A percentile compares a stretch with the other conserved stretches of the same genome.
phyloP scores from a whole-genome alignment of 176 grass and related monocot genomes.

The Pontederia crassipes region DNA sequence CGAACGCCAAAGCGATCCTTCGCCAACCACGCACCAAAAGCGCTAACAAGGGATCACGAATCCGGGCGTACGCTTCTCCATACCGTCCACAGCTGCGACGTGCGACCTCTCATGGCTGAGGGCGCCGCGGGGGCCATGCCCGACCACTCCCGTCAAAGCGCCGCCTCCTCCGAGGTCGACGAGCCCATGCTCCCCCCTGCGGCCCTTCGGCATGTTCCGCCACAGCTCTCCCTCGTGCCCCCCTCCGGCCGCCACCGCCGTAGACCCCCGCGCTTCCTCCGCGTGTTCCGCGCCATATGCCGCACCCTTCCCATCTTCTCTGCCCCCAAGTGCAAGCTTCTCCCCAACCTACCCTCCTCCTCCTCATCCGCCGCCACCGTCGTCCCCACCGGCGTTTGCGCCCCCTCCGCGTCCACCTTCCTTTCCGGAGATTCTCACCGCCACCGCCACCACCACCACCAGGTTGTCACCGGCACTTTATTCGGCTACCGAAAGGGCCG shows the following conservation, averaged over 20 bases:
- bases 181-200: background rate
- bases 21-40: too few relatives aligned
- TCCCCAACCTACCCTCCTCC: background rate
- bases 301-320: conserved; percentile 1
- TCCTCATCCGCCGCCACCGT: background rate
- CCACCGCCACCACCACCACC: background rate
- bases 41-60: too few relatives aligned
- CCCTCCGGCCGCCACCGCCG: conserved; percentile 15
- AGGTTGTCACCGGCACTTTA: conserved; percentile 6
- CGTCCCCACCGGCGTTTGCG: background rate
- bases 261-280: conserved; percentile 7
- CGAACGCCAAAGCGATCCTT: too few relatives aligned
- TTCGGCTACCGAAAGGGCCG: conserved; percentile 7
- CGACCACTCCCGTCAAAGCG: background rate
- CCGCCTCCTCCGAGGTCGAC: background rate
- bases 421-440: background rate
- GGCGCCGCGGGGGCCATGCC: too few relatives aligned
- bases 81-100: too few relatives aligned
- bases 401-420: background rate
- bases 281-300: background rate
- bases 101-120: too few relatives aligned
- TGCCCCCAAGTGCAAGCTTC: background rate
- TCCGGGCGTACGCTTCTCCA: too few relatives aligned
- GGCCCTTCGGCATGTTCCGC: background rate
- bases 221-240: background rate